A percentile compares a stretch with the other conserved stretches of the same genome.
Evolutionary conservation across 129 eudicot genomes (phyloP).

Genomic region (Erigeron canadensis): DNA sequence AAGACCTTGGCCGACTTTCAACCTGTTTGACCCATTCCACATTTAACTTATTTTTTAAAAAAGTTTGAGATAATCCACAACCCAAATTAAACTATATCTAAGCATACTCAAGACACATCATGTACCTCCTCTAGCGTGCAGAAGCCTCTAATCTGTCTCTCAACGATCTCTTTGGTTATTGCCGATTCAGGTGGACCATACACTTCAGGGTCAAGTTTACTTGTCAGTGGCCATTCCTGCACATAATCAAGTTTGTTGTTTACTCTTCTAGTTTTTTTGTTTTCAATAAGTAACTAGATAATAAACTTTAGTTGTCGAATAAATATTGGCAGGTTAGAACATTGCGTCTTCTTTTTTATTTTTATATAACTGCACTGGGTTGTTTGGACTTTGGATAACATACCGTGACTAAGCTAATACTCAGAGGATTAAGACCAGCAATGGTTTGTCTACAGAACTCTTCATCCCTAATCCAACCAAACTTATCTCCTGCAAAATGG

Average conservation of each 20-base stretch:
- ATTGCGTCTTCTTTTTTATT: background rate
- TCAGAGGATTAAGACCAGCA: background rate
- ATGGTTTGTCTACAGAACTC: background rate
- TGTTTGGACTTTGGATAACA: background rate
- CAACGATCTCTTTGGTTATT: slow-evolving; percentile 53
- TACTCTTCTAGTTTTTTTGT: background rate
- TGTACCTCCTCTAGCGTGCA: background rate
- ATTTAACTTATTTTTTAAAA: background rate
- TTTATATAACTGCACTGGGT: background rate
- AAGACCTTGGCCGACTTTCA: too few species aligned
- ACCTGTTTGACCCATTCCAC: too few species aligned
- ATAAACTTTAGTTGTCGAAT: background rate
- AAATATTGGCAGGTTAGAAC: background rate
- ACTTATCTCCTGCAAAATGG: background rate
- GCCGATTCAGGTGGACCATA: slow-evolving; percentile 49
- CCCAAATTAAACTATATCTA: background rate
- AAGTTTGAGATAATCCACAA: background rate
- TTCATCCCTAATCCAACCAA: background rate
- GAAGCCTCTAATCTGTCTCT: slow-evolving; percentile 21
- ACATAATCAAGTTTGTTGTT: background rate
- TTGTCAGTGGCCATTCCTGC: slow-evolving; percentile 75
- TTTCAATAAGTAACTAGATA: background rate
- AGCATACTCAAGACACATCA: background rate
- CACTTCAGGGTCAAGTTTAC: slow-evolving; percentile 49
- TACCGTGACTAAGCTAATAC: background rate